phyloP scores from a whole-genome alignment of 2,329 filamentous ascomycete species.

The Penicillium rolfsii region DNA sequence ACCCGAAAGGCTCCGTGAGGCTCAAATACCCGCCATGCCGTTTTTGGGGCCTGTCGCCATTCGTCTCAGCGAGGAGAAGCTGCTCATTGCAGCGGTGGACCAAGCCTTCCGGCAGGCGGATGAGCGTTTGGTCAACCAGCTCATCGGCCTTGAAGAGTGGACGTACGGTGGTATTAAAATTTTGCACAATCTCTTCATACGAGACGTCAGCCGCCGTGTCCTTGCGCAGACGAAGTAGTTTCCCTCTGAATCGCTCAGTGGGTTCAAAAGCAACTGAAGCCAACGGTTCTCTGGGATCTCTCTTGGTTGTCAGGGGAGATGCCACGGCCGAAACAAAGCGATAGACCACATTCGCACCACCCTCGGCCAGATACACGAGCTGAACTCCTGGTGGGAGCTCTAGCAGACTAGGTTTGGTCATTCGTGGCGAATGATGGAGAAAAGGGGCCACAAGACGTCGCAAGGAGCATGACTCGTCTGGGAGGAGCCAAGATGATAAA shows the following conservation, averaged over 20 bases:
- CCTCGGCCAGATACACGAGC: conserved; percentile 62
- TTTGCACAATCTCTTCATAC: conserved; percentile 52
- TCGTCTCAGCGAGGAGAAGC: conserved; percentile 55
- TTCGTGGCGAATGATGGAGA: conserved; percentile 28
- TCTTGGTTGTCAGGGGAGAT: conserved; percentile 32
- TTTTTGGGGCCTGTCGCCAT: conserved; percentile 51
- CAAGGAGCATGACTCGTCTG: conserved; percentile 9
- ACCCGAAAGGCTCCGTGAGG: conserved; percentile 62
- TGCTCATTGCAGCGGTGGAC: conserved; percentile 58
- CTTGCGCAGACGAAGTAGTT: conserved; percentile 66
- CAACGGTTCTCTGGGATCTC: conserved; percentile 22
- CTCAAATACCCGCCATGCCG: conserved; percentile 56
- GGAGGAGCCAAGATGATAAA: neutral
- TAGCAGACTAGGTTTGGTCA: conserved; percentile 38
- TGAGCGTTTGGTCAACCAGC: conserved; percentile 60
- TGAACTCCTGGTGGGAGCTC: conserved; percentile 42
- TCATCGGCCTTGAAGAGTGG: conserved; percentile 60
- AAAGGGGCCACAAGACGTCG: neutral
- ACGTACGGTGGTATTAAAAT: conserved; percentile 49
- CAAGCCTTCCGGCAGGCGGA: conserved; percentile 51
- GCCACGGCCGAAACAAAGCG: conserved; percentile 53
- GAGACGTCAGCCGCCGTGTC: conserved; percentile 55
- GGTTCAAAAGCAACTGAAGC: conserved; percentile 23
- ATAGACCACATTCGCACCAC: conserved; percentile 77
- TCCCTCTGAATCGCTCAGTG: conserved; percentile 41